phyloP scores from a whole-genome alignment of 176 grass and related monocot genomes.

The Carex cristatella region DNA sequence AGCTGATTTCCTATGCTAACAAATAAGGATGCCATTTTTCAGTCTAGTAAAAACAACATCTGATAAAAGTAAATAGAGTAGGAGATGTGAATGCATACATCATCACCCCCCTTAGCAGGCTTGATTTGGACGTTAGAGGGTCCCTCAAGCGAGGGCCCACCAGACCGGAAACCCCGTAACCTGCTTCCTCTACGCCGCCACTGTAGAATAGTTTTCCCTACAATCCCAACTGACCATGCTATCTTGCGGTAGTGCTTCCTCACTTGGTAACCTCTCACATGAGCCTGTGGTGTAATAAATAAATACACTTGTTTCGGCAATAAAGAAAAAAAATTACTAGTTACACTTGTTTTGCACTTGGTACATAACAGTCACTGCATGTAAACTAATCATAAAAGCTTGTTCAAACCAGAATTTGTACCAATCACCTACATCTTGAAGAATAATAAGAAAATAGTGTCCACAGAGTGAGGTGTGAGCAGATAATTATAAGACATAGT shows the following conservation, averaged over 20 bases:
- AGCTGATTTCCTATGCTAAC: too few species aligned
- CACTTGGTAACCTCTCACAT: constrained; percentile 96
- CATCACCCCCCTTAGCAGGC: constrained; percentile 29
- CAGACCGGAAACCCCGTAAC: constrained; percentile 68
- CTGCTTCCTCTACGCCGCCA: constrained; percentile 72
- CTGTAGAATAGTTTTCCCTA: constrained; percentile 82
- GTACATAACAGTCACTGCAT: not conserved
- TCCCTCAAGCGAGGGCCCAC: constrained; percentile 35
- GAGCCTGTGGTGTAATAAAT: constrained; percentile 40
- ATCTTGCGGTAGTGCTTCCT: constrained; percentile 90
- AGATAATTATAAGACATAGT: not conserved
- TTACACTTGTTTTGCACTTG: not conserved
- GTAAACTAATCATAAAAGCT: not conserved
- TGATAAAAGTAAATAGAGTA: too few species aligned
- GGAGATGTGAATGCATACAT: too few species aligned
- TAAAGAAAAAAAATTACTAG: constrained; percentile 7
- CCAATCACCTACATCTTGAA: not conserved
- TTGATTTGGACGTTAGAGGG: constrained; percentile 14
- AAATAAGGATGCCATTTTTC: too few species aligned
- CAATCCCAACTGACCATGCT: constrained; percentile 84
- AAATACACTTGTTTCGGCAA: not conserved
- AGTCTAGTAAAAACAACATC: too few species aligned
- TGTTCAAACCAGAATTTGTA: not conserved
- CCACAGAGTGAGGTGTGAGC: not conserved
- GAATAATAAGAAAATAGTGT: not conserved